Evolutionary conservation across 2,329 filamentous ascomycete genomes (phyloP).

Genomic region (Nothophaeocryptopus gaeumannii): DNA sequence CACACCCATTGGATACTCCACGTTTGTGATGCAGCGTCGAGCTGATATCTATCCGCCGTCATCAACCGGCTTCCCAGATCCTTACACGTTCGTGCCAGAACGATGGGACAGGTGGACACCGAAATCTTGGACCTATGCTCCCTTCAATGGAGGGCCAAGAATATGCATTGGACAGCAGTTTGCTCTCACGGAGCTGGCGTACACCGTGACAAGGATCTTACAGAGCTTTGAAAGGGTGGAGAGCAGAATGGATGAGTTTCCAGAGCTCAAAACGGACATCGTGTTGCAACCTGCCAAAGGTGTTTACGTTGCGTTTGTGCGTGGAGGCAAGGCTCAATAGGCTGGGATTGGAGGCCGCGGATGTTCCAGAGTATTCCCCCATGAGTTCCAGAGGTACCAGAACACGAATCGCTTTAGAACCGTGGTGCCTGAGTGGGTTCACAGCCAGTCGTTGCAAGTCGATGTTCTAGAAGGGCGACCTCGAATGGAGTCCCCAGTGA

Average conservation of each 20-base stretch:
- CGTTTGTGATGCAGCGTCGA: slow-evolving; percentile 50
- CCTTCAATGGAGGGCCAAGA: slow-evolving; percentile 49
- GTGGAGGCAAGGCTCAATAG: too few relatives aligned
- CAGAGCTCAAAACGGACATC: slow-evolving; percentile 47
- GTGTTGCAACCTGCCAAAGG: slow-evolving; percentile 46
- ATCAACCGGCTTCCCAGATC: slow-evolving; percentile 38
- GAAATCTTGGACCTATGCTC: slow-evolving; percentile 49
- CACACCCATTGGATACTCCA: slow-evolving; percentile 48
- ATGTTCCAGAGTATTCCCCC: too few relatives aligned
- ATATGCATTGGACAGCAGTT: slow-evolving; percentile 55
- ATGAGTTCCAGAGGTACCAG: neutral
- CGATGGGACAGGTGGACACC: slow-evolving; percentile 52
- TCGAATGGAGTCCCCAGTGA: too few relatives aligned
- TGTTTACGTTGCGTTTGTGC: slow-evolving; percentile 40
- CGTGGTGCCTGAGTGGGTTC: too few relatives aligned
- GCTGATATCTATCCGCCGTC: slow-evolving; percentile 48
- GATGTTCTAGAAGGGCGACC: too few relatives aligned
- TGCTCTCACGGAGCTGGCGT: slow-evolving; percentile 51
- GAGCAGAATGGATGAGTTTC: slow-evolving; percentile 35
- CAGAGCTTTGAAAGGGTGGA: slow-evolving; percentile 46
- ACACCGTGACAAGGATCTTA: slow-evolving; percentile 47
- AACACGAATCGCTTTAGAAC: neutral
- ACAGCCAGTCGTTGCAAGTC: too few relatives aligned
- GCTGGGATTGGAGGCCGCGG: too few relatives aligned
- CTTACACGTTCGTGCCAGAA: slow-evolving; percentile 47